Base-by-base conservation (phyloP, 495 filamentous ascomycete species). In the Lasiosphaeria miniovina region DNA sequence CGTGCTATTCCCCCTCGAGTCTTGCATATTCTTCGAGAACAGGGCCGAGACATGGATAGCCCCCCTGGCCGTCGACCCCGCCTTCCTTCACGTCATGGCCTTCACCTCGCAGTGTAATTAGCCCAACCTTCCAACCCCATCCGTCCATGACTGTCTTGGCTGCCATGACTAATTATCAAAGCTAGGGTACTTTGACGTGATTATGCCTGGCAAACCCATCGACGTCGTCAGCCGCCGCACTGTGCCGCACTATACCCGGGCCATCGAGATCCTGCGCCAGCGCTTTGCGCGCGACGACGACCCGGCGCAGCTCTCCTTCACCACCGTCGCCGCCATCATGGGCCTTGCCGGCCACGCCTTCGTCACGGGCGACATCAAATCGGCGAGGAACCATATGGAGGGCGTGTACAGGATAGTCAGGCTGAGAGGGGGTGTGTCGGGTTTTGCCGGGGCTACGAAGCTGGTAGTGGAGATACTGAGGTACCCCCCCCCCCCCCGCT, bases 11-110 rank as follows among this genome's bases (percentile, higher is more conserved):
- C 71, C 71, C n/a, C 57, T 76, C 32, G 74, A 72, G 46, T n/a
- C 59, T 41, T 77, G 68, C 58, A 71, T 78, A 46, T 17, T 65
- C 52, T 73, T 77, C 64, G 67, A 73, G 14, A 34, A 55, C 54
- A 14, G 61, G 62, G 56, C 58, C 58, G 24, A 68, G 58, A 33
- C 57, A 45, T 77, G 70, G 69, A 60, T 76, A 41, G 70, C 68
- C 10, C 67, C 73, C 9, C 54, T 80, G 11, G 60, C 64, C 4
- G 11, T 61, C 14, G 74, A 79, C 51, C 55, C 70, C 9, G 72
- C 70, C 35, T 79, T 72, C 49, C 68, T 80, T 3, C 72, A 78
- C 57, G 60, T 71, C 49, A 71, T 73, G 61, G 65, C 71, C n/a
- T 73, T 73, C 56, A 68, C 65, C 0, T 60, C 72, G 8, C 68